A percentile compares a stretch with the other conserved stretches of the same genome.
Conservation (phyloP, 2,329 filamentous ascomycete genomes). For the Cryphonectria radicalis region DNA sequence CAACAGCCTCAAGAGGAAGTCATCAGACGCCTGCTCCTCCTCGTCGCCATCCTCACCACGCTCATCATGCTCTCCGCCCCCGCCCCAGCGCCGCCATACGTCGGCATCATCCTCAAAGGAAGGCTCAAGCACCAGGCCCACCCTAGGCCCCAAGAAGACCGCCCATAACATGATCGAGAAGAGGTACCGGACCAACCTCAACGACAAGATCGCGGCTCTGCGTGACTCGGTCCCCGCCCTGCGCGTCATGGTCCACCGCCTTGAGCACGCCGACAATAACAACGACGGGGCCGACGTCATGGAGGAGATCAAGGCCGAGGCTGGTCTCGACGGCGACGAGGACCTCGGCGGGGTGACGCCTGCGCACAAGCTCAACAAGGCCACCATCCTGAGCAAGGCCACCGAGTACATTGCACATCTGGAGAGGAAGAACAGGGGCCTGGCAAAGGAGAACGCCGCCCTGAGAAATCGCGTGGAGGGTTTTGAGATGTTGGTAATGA, state of each 20-base stretch:
- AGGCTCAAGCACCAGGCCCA: slow-evolving; percentile 18
- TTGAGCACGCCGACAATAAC: slow-evolving; percentile 41
- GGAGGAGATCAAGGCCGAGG: slow-evolving; percentile 39
- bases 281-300: slow-evolving; percentile 39
- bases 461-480: slow-evolving; percentile 43
- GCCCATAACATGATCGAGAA: slow-evolving; percentile 99
- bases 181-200: slow-evolving; percentile 92
- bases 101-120: slow-evolving; percentile 21
- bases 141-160: slow-evolving; percentile 73
- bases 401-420: slow-evolving; percentile 44
- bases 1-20: slow-evolving; percentile 40
- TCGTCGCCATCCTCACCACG: slow-evolving; percentile 31
- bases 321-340: slow-evolving; percentile 46
- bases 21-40: slow-evolving; percentile 30
- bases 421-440: slow-evolving; percentile 41
- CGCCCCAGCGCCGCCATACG: slow-evolving; percentile 21
- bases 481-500: slow-evolving; percentile 40
- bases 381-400: slow-evolving; percentile 47
- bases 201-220: slow-evolving; percentile 93
- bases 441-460: slow-evolving; percentile 51
- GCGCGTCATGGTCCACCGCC: slow-evolving; percentile 48
- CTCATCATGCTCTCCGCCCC: slow-evolving; percentile 32
- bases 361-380: slow-evolving; percentile 49
- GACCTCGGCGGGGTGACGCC: slow-evolving; percentile 40
- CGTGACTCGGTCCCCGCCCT: slow-evolving; percentile 70